phyloP scores from a whole-genome alignment of 345 rosid genomes.

The Populus tremula region DNA sequence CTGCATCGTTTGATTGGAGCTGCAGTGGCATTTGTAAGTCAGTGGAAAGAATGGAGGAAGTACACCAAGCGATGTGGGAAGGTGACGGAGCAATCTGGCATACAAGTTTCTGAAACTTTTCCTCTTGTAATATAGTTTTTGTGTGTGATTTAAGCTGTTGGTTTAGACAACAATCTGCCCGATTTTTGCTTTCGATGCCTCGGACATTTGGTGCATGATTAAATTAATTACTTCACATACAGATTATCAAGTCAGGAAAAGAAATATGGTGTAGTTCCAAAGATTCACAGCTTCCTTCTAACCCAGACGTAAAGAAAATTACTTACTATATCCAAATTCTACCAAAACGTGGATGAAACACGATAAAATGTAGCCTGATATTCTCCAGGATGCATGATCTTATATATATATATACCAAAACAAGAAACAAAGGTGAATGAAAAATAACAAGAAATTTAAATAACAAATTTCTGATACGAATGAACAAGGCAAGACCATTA shows the following conservation, averaged over 20 bases:
- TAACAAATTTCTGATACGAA: too few relatives aligned
- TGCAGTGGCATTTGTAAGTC: conserved; percentile 40
- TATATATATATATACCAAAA: too few relatives aligned
- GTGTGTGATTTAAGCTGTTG: conserved; percentile 10
- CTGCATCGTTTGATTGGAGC: conserved; percentile 37
- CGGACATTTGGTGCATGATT: conserved; percentile 37
- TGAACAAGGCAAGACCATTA: too few relatives aligned
- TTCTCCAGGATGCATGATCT: background rate
- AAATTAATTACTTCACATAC: conserved; percentile 38
- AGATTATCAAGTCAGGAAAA: conserved; percentile 17
- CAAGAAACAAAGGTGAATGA: too few relatives aligned
- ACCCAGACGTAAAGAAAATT: background rate
- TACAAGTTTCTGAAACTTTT: conserved; percentile 55
- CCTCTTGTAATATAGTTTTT: conserved; percentile 22
- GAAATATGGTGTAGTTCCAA: background rate
- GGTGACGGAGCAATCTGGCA: conserved; percentile 63
- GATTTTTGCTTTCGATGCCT: conserved; percentile 45
- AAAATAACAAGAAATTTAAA: too few relatives aligned
- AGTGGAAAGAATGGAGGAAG: conserved; percentile 34
- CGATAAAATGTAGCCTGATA: background rate
- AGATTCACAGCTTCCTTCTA: background rate
- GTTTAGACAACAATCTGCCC: conserved; percentile 23
- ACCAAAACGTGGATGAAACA: background rate
- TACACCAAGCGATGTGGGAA: conserved; percentile 37
- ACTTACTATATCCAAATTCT: background rate